Conservation (phyloP, 495 filamentous ascomycete species). For the Hyaloscypha variabilis region DNA sequence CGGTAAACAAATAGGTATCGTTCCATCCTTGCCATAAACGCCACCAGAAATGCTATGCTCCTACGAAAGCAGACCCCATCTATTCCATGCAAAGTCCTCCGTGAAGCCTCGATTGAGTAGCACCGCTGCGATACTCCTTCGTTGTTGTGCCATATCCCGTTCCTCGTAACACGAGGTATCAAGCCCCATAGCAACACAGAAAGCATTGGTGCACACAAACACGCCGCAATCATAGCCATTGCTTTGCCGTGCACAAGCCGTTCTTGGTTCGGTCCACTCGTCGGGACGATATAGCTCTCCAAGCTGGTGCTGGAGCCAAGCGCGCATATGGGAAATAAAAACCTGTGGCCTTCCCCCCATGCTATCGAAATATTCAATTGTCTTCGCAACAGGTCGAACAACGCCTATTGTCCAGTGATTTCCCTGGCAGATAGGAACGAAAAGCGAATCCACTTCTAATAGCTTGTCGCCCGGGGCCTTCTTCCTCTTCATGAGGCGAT, state of each 20-base stretch:
- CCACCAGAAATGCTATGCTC: not conserved
- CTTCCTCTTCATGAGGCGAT: constrained; percentile 56
- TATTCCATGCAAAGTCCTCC: constrained; percentile 41
- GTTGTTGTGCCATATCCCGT: constrained; percentile 58
- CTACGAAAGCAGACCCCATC: constrained; percentile 16
- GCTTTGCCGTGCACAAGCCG: constrained; percentile 55
- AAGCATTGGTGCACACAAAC: constrained; percentile 74
- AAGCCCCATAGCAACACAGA: constrained; percentile 66
- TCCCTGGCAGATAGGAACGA: constrained; percentile 61
- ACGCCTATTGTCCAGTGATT: constrained; percentile 63
- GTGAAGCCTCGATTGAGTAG: constrained; percentile 67
- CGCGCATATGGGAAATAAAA: constrained; percentile 45
- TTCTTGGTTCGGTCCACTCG: constrained; percentile 63
- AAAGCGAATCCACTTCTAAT: constrained; percentile 59
- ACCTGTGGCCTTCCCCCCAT: constrained; percentile 41
- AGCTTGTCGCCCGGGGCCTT: constrained; percentile 57
- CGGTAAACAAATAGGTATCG: constrained; percentile 17
- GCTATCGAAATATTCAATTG: constrained; percentile 78
- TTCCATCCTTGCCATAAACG: constrained; percentile 4
- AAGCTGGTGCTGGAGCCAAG: constrained; percentile 63
- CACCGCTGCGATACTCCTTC: constrained; percentile 68
- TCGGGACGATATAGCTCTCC: constrained; percentile 53
- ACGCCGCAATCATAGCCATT: constrained; percentile 84
- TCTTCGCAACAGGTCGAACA: constrained; percentile 62
- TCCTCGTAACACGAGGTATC: constrained; percentile 61